Evolutionary conservation across 192 early-diverging fungal species (phyloP), one percentile per base, ranked within the genome.

Genomic region (Coemansia sp.): DNA sequence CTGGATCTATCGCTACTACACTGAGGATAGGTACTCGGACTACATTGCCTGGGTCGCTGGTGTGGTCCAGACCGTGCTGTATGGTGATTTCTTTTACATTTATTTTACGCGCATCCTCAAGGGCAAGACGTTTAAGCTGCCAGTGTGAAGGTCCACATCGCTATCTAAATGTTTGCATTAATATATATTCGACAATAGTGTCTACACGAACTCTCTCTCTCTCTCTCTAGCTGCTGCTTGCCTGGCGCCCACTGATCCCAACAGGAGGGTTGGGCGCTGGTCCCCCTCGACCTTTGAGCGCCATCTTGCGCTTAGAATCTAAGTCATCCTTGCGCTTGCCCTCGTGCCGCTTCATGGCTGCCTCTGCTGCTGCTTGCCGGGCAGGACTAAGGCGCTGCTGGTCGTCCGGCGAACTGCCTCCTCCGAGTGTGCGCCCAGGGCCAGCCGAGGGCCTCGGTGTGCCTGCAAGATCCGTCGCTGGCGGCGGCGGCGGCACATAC

Each of bases 11-110:
- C 89, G 95, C 40, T 97, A 90, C 77, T 85, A 86, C 47, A 76
- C 82, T 7, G 92, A 95, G 69, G 76, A 73, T 53, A 70, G 79
- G 59, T 86, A 91, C 68, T 81, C 89, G 14, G 96, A 98, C 70
- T 90, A 86, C 82, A 91, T 98, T 68, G 88, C 92, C 32, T 94
- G 94, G 86, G 51, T 95, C 47, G 91, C 96, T 31, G 98, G 98
- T 37, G 66, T 93, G 19, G 83, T 99, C 35, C 98, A 99, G 74
- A 99, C 98, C 2, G 93, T 87, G 35, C 81, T 99, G 2, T 99
- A 98, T 70, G 91, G 87, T 70, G 98, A 99, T 82, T 99, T 99
- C 77, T 97, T 98, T 85, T 98, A 96, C 71, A 90, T 98, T 51
- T 99, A 99, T 83, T 92, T 94, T 66, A 90, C 87, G 1, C 77